Evolutionary conservation across 2,329 filamentous ascomycete genomes (phyloP).

Genomic region (Xylariaceae sp.): DNA sequence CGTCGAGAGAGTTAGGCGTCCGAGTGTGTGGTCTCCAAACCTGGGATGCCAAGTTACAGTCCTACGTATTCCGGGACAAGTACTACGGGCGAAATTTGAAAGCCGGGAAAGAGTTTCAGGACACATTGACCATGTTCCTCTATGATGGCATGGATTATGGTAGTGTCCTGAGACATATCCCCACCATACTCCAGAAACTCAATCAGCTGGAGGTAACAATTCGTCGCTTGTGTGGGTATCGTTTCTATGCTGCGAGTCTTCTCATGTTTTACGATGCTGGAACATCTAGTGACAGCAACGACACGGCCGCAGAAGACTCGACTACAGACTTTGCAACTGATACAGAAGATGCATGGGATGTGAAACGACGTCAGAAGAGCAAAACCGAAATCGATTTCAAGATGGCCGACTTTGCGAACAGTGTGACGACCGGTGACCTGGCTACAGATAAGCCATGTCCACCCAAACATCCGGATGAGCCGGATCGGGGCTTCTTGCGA

Average conservation of each 20-base stretch:
- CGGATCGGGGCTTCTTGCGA: slow-evolving; percentile 88
- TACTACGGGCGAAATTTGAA: slow-evolving; percentile 92
- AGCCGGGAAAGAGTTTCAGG: slow-evolving; percentile 86
- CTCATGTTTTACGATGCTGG: slow-evolving; percentile 97
- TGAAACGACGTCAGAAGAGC: slow-evolving; percentile 53
- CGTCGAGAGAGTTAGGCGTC: slow-evolving; percentile 88
- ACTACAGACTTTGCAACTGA: slow-evolving; percentile 66
- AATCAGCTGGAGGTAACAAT: slow-evolving; percentile 84
- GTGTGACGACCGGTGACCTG: slow-evolving; percentile 85
- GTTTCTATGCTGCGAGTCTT: slow-evolving; percentile 93
- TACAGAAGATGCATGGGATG: slow-evolving; percentile 57
- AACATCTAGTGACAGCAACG: slow-evolving; percentile 59
- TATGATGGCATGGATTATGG: slow-evolving; percentile 85
- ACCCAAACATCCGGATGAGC: slow-evolving; percentile 77
- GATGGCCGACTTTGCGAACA: slow-evolving; percentile 98
- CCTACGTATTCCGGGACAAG: slow-evolving; percentile 96
- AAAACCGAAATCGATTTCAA: slow-evolving; percentile 83
- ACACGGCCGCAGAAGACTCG: slow-evolving; percentile 61
- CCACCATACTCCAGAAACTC: slow-evolving; percentile 84
- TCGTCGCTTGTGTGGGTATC: slow-evolving; percentile 78
- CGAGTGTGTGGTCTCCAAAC: slow-evolving; percentile 95
- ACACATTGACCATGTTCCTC: slow-evolving; percentile 85
- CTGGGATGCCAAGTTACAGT: slow-evolving; percentile 84
- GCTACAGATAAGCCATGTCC: slow-evolving; percentile 72
- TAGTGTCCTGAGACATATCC: slow-evolving; percentile 86